These are phyloP conservation scores for Amanita molliuscula DNA, from an alignment of 768 basidiomycete species.

Conservation along the genomic window DNA sequence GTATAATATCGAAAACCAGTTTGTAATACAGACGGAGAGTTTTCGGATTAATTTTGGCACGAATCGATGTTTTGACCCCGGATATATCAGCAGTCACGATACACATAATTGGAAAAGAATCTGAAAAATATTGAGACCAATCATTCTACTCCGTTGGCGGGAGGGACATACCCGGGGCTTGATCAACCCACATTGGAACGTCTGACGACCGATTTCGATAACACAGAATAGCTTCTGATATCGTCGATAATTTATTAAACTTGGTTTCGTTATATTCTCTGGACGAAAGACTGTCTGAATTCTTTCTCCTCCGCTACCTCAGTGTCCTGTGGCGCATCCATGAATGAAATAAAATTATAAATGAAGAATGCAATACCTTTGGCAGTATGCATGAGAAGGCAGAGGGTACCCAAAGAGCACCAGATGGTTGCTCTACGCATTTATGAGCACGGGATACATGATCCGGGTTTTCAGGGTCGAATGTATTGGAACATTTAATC, in stretches of 20 bases:
- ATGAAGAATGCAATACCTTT: slow-evolving; percentile 1
- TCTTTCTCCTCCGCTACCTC: slow-evolving; percentile 15
- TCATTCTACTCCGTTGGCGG: not conserved
- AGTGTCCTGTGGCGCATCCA: slow-evolving; percentile 10
- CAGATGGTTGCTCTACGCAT: not conserved
- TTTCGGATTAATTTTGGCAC: not conserved
- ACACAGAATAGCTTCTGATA: slow-evolving; percentile 7
- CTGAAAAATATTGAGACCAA: not conserved
- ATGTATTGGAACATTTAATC: not conserved
- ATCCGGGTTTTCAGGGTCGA: slow-evolving; percentile 6
- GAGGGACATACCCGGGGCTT: not conserved
- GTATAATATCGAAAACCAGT: slow-evolving; percentile 25
- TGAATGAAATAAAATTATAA: not conserved
- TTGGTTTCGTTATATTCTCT: slow-evolving; percentile 4
- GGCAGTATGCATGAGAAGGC: slow-evolving; percentile 8
- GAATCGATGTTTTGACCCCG: slow-evolving; percentile 3
- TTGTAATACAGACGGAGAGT: slow-evolving; percentile 11
- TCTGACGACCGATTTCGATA: slow-evolving; percentile 11
- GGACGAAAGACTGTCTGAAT: slow-evolving; percentile 10
- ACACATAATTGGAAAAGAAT: slow-evolving; percentile 12
- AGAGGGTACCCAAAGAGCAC: slow-evolving; percentile 1
- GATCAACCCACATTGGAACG: slow-evolving; percentile 10
- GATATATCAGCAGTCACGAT: slow-evolving; percentile 14
- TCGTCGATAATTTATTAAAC: slow-evolving; percentile 7
- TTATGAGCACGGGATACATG: slow-evolving; percentile 5